Base-by-base conservation (phyloP, 2,329 filamentous ascomycete genomes). In the Moelleriella libera region DNA sequence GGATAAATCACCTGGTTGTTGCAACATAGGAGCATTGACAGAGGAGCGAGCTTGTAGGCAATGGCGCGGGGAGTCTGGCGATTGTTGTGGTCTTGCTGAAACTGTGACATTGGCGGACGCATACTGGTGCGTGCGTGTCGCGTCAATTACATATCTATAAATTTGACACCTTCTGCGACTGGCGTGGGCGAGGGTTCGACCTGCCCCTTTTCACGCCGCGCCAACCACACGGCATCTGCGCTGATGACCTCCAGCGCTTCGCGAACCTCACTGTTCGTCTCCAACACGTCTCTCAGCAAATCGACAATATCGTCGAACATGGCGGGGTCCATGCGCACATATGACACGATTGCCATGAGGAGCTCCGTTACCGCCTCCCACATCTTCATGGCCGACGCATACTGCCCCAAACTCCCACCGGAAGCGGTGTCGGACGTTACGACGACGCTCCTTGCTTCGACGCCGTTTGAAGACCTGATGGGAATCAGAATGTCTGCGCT, bases 181-280 rank as follows among this genome's bases (percentile, higher is more conserved):
- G 72, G 72, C 9, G 58, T 61, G 41, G 61, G 58, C 48, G 60
- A 53, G 51, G 54, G 56, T 47, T 66, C 55, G 37, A 68, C 56
- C 50, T 63, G 52, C 8, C 73, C 71, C 47, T 62, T 61, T 55
- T 74, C 65, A 48, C 75, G 74, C 57, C 76, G 63, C 41, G 69
- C 68, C 53, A 90, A 63, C 87, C 87, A 94, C 4, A 92, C 82
- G 1, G 83, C 82, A 67, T 92, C 86, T 1, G 73, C 68, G 60
- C 90, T 88, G 47, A 83, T 66, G 3, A 60, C 64, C 53, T 84
- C 78, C 43, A 92, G 62, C 9, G 76, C 78, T 34, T 66, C 63
- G 44, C 69, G 72, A 9, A 82, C 72, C 44, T 75, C 67, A 1
- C 56, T 47, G 30, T 70, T 66, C 34, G 59, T 63, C 45, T 68